phyloP scores from a whole-genome alignment of 2,329 filamentous ascomycete genomes.

The Botrytis squamosa region DNA sequence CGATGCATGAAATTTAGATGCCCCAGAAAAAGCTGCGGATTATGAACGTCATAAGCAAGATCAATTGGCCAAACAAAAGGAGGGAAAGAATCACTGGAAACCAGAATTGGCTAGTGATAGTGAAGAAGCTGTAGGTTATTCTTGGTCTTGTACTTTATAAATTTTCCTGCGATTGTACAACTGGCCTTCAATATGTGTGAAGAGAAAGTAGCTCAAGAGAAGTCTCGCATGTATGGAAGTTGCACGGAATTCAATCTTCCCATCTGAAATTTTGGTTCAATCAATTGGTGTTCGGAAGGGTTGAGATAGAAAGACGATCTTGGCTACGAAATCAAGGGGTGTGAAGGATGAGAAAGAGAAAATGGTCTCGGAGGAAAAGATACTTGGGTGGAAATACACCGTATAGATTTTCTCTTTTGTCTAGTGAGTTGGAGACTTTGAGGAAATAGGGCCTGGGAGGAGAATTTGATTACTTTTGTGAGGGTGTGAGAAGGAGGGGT shows the following conservation, averaged over 20 bases:
- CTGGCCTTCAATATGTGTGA: neutral
- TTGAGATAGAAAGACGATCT: neutral
- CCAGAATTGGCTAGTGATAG: slow-evolving; percentile 73
- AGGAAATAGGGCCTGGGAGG: neutral
- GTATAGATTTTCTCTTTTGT: neutral
- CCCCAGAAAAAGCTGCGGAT: slow-evolving; percentile 39
- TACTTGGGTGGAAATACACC: neutral
- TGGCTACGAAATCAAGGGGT: neutral
- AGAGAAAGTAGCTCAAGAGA: slow-evolving; percentile 5
- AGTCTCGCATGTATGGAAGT: neutral
- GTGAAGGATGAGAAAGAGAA: neutral
- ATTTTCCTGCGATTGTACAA: neutral
- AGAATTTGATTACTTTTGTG: neutral
- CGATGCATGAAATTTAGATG: slow-evolving; percentile 23
- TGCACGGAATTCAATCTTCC: neutral
- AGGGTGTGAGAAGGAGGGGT: neutral
- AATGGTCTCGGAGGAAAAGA: neutral
- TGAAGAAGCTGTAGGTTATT: slow-evolving; percentile 65
- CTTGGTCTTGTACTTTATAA: neutral
- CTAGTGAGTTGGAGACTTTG: neutral
- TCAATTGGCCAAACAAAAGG: slow-evolving; percentile 63
- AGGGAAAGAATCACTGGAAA: slow-evolving; percentile 73
- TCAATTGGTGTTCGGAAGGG: neutral
- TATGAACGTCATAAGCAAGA: slow-evolving; percentile 62
- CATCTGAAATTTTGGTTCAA: neutral